Base-by-base conservation (phyloP, 2,329 filamentous ascomycete genomes). In the Samsoniella hepiali region DNA sequence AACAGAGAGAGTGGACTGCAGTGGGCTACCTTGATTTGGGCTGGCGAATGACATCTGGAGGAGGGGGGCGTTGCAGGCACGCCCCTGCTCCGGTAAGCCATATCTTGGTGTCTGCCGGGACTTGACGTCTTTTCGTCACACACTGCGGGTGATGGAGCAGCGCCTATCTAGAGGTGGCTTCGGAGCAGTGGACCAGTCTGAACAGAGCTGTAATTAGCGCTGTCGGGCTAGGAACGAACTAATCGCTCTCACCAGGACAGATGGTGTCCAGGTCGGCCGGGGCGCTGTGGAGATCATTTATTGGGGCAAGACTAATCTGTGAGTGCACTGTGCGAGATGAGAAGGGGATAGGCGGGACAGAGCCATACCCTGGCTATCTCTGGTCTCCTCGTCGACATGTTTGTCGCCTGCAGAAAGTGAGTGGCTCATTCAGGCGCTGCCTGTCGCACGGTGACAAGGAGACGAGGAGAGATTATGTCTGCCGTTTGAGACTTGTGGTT, bases 171-270 rank as follows among this genome's bases (percentile, higher is more conserved):
- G 36, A 50, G 53, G 60, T 63, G 60, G 60, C 60, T 63, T 57
- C 45, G 60, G 44, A 50, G 59, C 22, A 38, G 60, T 45, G 13
- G 38, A 29, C 60, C 44, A 57, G 53, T 38, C 36, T 44, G 31
- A 57, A 63, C 34, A 42, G 60, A 47, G 44, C 44, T 38, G 31
- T 44, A 57, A 57, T 51, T 63, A 57, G 54, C 60, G 60, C 60
- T 50, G 53, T 45, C 44, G 29, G 60, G 27, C 29, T 34, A 50
- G 60, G 53, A 57, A 47, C 44, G 38, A 57, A 63, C 44, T 57
- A 63, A 63, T 63, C 60, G 60, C 60, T 57, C 60, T 56, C 44
- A 62, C 53, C 51, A 56, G 58, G 58, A 55, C 22, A 57, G 53
- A 51, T 57, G 51, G 60, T 57, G 60, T 51, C 34, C n/a, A 50